Conservation (phyloP, 441 rosid species). For the Erodium trifolium region DNA sequence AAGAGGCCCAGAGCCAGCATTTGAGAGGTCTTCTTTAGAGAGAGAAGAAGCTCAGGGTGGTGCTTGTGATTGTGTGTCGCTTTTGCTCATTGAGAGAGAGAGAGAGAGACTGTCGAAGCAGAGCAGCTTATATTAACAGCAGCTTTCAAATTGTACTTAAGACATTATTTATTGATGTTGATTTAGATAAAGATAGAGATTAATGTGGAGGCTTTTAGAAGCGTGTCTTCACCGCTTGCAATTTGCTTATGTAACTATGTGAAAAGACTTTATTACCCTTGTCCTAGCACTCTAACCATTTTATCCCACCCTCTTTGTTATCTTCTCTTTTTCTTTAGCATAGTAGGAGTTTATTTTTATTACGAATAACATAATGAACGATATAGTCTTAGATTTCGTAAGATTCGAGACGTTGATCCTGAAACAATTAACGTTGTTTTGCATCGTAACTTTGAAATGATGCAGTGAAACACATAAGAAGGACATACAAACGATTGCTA, state of each 20-base stretch:
- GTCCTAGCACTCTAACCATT: no score
- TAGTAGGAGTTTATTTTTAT: no score
- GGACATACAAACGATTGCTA: no score
- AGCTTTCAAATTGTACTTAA: not conserved
- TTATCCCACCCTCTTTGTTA: no score
- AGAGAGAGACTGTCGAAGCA: slow-evolving; percentile 16
- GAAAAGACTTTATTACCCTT: not conserved
- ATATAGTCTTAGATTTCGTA: no score
- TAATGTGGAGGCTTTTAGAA: not conserved
- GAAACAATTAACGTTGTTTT: no score
- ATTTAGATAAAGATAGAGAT: not conserved
- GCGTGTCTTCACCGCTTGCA: not conserved
- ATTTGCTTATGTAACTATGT: not conserved
- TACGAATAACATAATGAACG: no score
- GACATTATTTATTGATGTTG: not conserved
- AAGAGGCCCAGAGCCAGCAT: slow-evolving; percentile 26
- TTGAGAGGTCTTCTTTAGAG: slow-evolving; percentile 18
- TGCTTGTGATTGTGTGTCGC: slow-evolving; percentile 6
- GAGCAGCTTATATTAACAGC: not conserved
- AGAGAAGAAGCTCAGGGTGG: slow-evolving; percentile 8
- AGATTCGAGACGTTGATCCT: no score
- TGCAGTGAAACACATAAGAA: no score
- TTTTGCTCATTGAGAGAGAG: slow-evolving; percentile 36
- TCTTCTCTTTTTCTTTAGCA: no score
- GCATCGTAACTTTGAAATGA: no score